Evolutionary conservation across 352 stramenopile species (phyloP).

Genomic region (Phytophthora cryptogea): DNA sequence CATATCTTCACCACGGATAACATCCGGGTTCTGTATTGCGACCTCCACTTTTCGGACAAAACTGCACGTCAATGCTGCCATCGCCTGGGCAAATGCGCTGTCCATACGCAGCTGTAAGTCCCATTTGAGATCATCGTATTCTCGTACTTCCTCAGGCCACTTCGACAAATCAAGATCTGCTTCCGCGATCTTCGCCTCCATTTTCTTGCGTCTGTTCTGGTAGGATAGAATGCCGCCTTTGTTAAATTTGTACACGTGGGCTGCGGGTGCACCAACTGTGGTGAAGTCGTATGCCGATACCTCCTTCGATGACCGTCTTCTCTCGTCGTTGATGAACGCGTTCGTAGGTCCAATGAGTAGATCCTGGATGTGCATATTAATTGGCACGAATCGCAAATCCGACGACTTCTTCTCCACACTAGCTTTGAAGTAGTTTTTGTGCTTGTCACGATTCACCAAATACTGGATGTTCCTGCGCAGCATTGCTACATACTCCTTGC

Average conservation of each 20-base stretch:
- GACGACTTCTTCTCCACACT: slow-evolving; percentile 87
- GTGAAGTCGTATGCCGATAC: slow-evolving; percentile 87
- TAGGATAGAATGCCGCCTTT: slow-evolving; percentile 85
- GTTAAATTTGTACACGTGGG: slow-evolving; percentile 89
- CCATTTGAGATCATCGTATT: slow-evolving; percentile 88
- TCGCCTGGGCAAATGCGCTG: slow-evolving; percentile 73
- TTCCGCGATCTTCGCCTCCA: slow-evolving; percentile 76
- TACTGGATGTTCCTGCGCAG: slow-evolving; percentile 87
- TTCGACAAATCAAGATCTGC: slow-evolving; percentile 72
- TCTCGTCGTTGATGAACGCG: slow-evolving; percentile 86
- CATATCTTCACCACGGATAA: slow-evolving; percentile 77
- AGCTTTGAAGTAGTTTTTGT: slow-evolving; percentile 91
- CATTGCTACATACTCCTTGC: slow-evolving; percentile 83
- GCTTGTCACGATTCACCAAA: slow-evolving; percentile 85
- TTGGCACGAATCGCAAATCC: slow-evolving; percentile 84
- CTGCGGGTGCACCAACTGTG: slow-evolving; percentile 78
- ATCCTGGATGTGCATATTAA: slow-evolving; percentile 90
- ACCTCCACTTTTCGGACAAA: slow-evolving; percentile 90
- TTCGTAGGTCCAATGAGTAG: slow-evolving; percentile 82
- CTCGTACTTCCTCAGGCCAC: slow-evolving; percentile 80
- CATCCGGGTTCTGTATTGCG: slow-evolving; percentile 78
- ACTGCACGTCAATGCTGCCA: slow-evolving; percentile 72
- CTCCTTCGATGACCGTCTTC: slow-evolving; percentile 75
- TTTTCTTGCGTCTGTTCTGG: slow-evolving; percentile 80
- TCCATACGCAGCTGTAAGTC: slow-evolving; percentile 88